phyloP scores from a whole-genome alignment of 169 alveolate species.

The Amoebophrya sp. region DNA sequence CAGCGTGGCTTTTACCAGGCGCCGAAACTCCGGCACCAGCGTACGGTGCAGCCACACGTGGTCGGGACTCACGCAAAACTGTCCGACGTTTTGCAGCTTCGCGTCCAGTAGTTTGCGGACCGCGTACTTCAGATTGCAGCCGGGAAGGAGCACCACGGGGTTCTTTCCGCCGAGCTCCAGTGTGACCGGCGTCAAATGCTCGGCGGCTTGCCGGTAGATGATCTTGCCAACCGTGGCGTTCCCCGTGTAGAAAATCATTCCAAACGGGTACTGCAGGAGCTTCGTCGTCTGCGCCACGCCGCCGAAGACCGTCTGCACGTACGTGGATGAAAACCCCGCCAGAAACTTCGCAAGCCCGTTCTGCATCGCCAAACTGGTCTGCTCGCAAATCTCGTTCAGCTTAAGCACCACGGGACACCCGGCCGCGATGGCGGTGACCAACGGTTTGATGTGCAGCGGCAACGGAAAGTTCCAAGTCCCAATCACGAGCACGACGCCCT shows the following conservation, averaged over 20 bases:
- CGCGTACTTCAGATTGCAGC: not conserved
- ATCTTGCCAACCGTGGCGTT: not conserved
- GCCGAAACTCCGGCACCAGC: not conserved
- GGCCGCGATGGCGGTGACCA: not conserved
- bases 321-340: no score
- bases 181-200: not conserved
- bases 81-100: not conserved
- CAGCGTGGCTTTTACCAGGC: not conserved
- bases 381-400: not conserved
- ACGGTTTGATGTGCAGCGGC: slow-evolving; percentile 15
- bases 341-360: no score
- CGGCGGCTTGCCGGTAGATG: not conserved
- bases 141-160: not conserved
- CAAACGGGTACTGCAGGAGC: not conserved
- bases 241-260: not conserved
- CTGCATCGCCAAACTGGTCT: not conserved
- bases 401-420: not conserved
- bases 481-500: not conserved
- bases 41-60: not conserved
- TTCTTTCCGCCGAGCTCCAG: not conserved
- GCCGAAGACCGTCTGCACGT: not conserved
- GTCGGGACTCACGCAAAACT: not conserved
- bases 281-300: not conserved
- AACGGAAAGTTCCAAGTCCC: slow-evolving; percentile 9
- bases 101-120: not conserved